phyloP scores from a whole-genome alignment of 371 early-diverging fungal genomes.

The Mortierella sp. region DNA sequence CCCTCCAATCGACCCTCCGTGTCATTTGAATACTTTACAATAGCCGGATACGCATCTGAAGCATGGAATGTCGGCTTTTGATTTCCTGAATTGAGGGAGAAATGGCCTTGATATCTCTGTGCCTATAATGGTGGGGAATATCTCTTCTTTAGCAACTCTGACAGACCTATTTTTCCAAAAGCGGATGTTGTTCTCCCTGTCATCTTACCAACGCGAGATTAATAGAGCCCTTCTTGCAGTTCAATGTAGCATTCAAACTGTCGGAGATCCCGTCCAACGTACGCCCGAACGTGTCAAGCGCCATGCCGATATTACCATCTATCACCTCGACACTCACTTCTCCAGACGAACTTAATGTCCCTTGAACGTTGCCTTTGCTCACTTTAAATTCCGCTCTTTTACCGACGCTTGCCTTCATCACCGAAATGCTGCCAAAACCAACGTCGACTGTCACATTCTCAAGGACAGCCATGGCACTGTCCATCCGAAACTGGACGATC shows the following conservation, averaged over 20 bases:
- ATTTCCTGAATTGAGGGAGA: not conserved
- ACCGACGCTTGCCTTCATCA: not conserved
- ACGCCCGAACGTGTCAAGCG: not conserved
- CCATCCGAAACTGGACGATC: not conserved
- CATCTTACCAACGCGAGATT: slow-evolving; percentile 4
- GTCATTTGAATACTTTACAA: not conserved
- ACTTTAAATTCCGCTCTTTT: not conserved
- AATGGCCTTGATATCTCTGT: not conserved
- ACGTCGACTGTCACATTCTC: not conserved
- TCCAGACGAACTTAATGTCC: not conserved
- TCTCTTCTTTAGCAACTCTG: too few relatives aligned
- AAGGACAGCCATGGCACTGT: not conserved
- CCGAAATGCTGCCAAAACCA: not conserved
- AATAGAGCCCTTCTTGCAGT: not conserved
- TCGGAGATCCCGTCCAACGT: not conserved
- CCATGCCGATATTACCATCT: not conserved
- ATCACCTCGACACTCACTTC: not conserved
- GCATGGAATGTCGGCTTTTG: not conserved
- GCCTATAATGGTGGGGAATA: not conserved
- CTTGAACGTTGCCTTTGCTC: slow-evolving; percentile 4
- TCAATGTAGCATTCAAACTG: not conserved
- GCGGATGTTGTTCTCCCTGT: too few relatives aligned
- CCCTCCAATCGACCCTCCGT: not conserved
- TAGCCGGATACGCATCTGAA: not conserved
- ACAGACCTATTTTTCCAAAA: not conserved